Percentiles rank a stretch among this genome's conserved stretches.
Evolutionary conservation across 2,329 filamentous ascomycete species (phyloP).

Genomic region (Biscogniauxia marginata): DNA sequence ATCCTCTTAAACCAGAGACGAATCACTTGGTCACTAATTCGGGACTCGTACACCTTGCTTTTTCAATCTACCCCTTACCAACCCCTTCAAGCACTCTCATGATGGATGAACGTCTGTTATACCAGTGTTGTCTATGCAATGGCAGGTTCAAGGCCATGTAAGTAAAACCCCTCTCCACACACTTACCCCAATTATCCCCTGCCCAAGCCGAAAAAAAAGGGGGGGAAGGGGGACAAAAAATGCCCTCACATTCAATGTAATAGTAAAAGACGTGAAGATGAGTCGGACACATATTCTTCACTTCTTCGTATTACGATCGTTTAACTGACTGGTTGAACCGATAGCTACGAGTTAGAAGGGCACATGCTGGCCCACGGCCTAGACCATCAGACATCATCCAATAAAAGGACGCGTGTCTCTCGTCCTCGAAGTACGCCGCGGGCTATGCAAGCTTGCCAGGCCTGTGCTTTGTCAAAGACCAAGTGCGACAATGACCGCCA

Average conservation of each 20-base stretch:
- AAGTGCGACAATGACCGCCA: neutral
- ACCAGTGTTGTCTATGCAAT: neutral
- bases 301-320: neutral
- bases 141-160: neutral
- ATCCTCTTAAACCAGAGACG: neutral
- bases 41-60: neutral
- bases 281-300: neutral
- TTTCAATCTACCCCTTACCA: neutral
- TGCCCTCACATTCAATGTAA: neutral
- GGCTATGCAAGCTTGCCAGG: neutral
- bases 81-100: neutral
- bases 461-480: neutral
- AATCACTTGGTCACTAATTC: neutral
- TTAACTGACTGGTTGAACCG: neutral
- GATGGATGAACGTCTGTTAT: neutral
- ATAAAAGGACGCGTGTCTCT: neutral
- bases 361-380: neutral
- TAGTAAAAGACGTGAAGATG: neutral
- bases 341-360: neutral
- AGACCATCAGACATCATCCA: neutral
- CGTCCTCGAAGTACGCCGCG: neutral
- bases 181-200: neutral
- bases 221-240: neutral
- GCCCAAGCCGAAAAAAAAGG: neutral
- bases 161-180: neutral